These are phyloP conservation scores for Magnusiomyces fungicola DNA, from an alignment of 1,139 yeast species.

Conservation along the genomic window DNA sequence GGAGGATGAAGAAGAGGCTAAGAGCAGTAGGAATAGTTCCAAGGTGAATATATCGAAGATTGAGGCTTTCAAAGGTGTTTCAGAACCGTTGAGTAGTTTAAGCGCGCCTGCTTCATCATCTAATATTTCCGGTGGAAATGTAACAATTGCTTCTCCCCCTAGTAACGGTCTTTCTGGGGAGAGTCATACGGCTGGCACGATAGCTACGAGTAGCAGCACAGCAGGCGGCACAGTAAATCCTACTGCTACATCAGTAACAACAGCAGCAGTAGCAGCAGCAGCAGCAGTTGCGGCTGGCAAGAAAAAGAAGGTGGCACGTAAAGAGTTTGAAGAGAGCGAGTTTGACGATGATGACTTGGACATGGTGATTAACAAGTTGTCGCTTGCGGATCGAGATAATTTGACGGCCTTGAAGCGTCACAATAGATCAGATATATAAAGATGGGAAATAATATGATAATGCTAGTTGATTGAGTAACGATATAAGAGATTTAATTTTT, in stretches of 20 bases:
- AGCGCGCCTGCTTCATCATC: conserved; percentile 19
- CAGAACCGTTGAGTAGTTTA: conserved; percentile 34
- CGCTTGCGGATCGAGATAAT: conserved; percentile 17
- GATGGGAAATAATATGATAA: too few species aligned
- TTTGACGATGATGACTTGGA: conserved; percentile 17
- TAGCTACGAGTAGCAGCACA: too few species aligned
- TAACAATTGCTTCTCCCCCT: neutral
- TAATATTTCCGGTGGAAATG: neutral
- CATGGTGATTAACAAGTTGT: conserved; percentile 16
- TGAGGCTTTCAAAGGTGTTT: conserved; percentile 23
- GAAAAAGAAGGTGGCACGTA: conserved; percentile 1
- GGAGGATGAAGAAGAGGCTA: conserved; percentile 37
- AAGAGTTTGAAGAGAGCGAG: conserved; percentile 12
- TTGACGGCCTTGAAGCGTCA: conserved; percentile 4
- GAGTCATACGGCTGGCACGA: too few species aligned
- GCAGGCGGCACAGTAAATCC: too few species aligned
- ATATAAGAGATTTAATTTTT: too few species aligned
- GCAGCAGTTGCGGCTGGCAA: neutral
- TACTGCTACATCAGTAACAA: too few species aligned
- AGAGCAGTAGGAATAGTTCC: conserved; percentile 23
- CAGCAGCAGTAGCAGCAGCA: conserved; percentile 17
- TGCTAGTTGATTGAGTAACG: too few species aligned
- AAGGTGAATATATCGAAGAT: conserved; percentile 43
- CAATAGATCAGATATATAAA: neutral
- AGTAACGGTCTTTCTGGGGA: neutral